A percentile compares a stretch with the other conserved stretches of the same genome.
phyloP scores from a whole-genome alignment of 768 basidiomycete genomes.

The Rhodotorula diobovata region DNA sequence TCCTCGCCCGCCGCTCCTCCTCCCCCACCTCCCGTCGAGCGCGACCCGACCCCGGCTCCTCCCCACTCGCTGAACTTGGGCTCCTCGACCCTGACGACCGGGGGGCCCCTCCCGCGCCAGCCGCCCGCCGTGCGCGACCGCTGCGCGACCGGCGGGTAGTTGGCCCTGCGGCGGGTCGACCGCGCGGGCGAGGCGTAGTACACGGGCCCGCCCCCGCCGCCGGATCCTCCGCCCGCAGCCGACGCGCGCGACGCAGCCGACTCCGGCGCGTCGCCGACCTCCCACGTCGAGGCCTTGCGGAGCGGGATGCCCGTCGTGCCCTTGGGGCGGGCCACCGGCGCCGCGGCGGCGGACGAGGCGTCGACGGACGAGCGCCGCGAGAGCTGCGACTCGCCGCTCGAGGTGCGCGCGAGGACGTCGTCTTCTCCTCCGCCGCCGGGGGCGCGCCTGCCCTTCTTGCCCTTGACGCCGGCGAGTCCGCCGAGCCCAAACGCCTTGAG shows the following conservation, averaged over 20 bases:
- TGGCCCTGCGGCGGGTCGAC: conserved; percentile 1
- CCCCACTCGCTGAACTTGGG: conserved; percentile 35
- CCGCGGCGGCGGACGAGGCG: no score
- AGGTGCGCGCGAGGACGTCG: not conserved
- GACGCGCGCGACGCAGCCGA: not conserved
- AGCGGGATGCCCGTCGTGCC: conserved; percentile 35
- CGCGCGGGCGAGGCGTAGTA: conserved; percentile 30
- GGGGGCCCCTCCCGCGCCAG: not conserved
- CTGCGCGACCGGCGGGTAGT: conserved; percentile 39
- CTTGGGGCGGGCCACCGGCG: not conserved
- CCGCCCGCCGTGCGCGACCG: conserved; percentile 11
- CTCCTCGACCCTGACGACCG: conserved; percentile 6
- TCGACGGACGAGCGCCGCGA: conserved; percentile 1
- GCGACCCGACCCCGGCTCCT: conserved; percentile 7
- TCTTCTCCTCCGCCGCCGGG: not conserved
- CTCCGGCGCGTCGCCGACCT: conserved; percentile 7
- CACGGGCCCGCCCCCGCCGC: conserved; percentile 4
- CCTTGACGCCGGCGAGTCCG: not conserved
- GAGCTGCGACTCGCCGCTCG: conserved; percentile 14
- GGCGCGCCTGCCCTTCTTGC: not conserved
- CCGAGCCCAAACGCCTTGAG: conserved; percentile 32
- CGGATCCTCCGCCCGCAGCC: not conserved
- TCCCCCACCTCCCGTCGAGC: not conserved
- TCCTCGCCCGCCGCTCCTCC: not conserved
- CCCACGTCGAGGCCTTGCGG: conserved; percentile 36